These are phyloP conservation scores for Fusarium penzigii DNA, from an alignment of 2,329 filamentous ascomycete genomes.

Conservation along the genomic window DNA sequence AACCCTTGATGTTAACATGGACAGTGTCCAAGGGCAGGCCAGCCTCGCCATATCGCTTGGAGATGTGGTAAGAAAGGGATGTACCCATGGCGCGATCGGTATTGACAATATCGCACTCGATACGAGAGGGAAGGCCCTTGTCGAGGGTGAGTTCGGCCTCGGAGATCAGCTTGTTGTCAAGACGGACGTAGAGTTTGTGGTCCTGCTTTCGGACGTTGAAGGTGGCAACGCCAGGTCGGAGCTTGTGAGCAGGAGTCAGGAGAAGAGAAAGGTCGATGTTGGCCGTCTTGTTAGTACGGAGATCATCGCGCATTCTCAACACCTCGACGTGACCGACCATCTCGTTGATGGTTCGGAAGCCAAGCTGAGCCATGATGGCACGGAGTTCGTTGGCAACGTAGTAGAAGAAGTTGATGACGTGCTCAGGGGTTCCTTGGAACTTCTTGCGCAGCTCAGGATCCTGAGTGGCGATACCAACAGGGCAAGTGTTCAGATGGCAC, in stretches of 20 bases:
- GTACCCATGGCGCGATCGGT: slow-evolving; percentile 93
- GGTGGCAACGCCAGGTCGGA: slow-evolving; percentile 89
- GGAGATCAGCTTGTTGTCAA: slow-evolving; percentile 96
- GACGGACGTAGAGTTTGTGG: slow-evolving; percentile 85
- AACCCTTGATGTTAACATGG: slow-evolving; percentile 94
- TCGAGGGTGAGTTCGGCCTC: slow-evolving; percentile 93
- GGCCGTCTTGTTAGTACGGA: slow-evolving; percentile 83
- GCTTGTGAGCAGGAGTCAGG: slow-evolving; percentile 91
- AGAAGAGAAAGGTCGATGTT: slow-evolving; percentile 94
- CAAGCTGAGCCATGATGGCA: slow-evolving; percentile 94
- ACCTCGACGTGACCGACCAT: slow-evolving; percentile 94
- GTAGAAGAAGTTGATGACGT: slow-evolving; percentile 99
- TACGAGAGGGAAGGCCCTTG: slow-evolving; percentile 88
- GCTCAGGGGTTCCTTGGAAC: slow-evolving; percentile 89
- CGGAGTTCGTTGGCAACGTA: slow-evolving; percentile 95
- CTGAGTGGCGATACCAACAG: slow-evolving; percentile 93
- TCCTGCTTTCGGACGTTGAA: slow-evolving; percentile 99
- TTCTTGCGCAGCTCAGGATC: slow-evolving; percentile 94
- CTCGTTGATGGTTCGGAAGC: slow-evolving; percentile 93
- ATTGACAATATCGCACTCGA: slow-evolving; percentile 96
- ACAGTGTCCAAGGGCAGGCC: slow-evolving; percentile 91
- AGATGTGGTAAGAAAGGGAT: slow-evolving; percentile 93
- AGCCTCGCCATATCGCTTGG: slow-evolving; percentile 85
- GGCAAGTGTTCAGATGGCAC: slow-evolving; percentile 74
- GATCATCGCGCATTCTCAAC: slow-evolving; percentile 82